These are phyloP conservation scores for Tricholoma matsutake DNA, from an alignment of 768 basidiomycete species.

Conservation along the genomic window DNA sequence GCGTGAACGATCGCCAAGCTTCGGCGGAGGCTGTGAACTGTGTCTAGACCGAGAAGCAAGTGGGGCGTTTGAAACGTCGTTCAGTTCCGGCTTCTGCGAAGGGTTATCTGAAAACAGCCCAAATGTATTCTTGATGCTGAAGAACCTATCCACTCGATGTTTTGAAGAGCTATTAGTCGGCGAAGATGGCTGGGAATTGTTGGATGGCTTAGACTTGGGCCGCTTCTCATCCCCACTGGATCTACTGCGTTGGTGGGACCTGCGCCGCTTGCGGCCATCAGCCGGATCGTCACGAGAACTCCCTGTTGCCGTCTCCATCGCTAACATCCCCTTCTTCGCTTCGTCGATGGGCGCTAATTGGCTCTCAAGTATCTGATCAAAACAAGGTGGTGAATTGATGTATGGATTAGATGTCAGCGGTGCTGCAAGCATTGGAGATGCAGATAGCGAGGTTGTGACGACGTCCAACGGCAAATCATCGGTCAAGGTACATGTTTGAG, in stretches of 20 bases:
- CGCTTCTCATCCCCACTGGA: constrained; percentile 7
- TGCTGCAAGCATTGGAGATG: background rate
- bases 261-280: constrained; percentile 8
- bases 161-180: constrained; percentile 5
- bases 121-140: constrained; percentile 16
- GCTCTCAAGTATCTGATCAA: constrained; percentile 24
- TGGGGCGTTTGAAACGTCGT: constrained; percentile 10
- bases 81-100: constrained; percentile 4
- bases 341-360: constrained; percentile 6
- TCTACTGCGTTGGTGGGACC: constrained; percentile 2
- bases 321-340: constrained; percentile 1
- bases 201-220: constrained; percentile 6
- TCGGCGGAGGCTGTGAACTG: background rate
- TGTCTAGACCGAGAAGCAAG: background rate
- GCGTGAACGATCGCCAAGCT: constrained; percentile 14
- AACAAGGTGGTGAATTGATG: constrained; percentile 43
- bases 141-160: constrained; percentile 14
- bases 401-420: constrained; percentile 35
- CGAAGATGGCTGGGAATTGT: constrained; percentile 1
- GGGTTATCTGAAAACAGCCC: constrained; percentile 8
- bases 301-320: background rate
- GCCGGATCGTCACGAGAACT: constrained; percentile 11
- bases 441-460: background rate
- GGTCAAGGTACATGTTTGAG: constrained; percentile 10
- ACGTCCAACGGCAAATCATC: background rate